Evolutionary conservation across 306 rosid species (phyloP).

Genomic region (Ceratonia siliqua): DNA sequence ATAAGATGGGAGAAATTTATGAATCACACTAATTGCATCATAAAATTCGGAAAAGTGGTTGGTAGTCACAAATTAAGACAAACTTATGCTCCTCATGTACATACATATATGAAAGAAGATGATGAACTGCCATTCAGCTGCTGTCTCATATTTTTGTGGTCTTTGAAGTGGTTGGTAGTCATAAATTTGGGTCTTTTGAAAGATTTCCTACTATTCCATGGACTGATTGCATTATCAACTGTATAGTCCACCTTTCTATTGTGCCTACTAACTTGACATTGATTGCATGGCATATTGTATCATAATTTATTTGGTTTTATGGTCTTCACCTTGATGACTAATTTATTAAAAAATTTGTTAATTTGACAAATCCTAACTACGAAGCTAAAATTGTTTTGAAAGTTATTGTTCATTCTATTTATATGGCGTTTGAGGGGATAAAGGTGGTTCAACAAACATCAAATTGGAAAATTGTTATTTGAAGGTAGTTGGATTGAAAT

Average conservation of each 20-base stretch:
- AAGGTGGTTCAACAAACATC: constrained; percentile 70
- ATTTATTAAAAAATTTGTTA: constrained; percentile 13
- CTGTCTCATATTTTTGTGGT: too few species aligned
- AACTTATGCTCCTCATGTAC: too few species aligned
- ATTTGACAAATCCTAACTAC: not conserved
- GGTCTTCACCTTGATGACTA: not conserved
- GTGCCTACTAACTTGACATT: not conserved
- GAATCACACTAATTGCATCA: too few species aligned
- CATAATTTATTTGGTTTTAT: not conserved
- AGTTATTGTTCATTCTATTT: constrained; percentile 26
- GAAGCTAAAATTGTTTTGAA: constrained; percentile 3
- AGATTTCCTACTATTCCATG: too few species aligned
- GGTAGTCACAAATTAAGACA: too few species aligned
- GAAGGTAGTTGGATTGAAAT: constrained; percentile 54
- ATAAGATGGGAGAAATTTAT: too few species aligned
- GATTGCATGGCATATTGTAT: not conserved
- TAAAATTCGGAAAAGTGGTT: too few species aligned
- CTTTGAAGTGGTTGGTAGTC: too few species aligned
- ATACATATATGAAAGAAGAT: too few species aligned
- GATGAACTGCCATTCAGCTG: too few species aligned
- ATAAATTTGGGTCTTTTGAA: too few species aligned
- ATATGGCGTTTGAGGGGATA: constrained; percentile 68
- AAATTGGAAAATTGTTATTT: constrained; percentile 83
- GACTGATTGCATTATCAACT: too few species aligned
- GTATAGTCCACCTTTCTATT: not conserved